Conservation (phyloP, 1,284 basidiomycete species). For the Prillingera fragicola region DNA sequence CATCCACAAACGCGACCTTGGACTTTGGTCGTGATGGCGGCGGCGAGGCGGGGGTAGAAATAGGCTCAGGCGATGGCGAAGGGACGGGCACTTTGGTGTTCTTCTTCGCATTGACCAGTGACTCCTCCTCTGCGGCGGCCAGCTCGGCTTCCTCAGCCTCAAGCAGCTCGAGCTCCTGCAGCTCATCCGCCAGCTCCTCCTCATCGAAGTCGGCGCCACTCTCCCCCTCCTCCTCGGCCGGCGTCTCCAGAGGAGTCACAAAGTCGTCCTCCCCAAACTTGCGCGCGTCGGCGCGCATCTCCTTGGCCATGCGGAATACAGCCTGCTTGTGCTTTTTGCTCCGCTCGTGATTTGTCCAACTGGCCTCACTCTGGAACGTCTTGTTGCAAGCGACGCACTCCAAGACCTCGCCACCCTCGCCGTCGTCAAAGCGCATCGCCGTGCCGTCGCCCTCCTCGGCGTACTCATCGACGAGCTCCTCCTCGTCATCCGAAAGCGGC, state of each 20-base stretch:
- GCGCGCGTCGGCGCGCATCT: conserved; percentile 49
- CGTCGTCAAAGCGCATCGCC: conserved; percentile 32
- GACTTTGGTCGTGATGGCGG: conserved; percentile 5
- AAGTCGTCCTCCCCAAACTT: conserved; percentile 16
- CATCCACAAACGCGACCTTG: not conserved
- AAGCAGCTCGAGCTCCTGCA: conserved; percentile 5
- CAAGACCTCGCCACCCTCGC: conserved; percentile 51
- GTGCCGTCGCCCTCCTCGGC: conserved; percentile 32
- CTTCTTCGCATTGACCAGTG: conserved; percentile 14
- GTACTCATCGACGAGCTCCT: conserved; percentile 45
- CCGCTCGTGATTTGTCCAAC: conserved; percentile 93
- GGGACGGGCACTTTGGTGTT: conserved; percentile 11
- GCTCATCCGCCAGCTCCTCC: conserved; percentile 23
- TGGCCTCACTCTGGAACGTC: conserved; percentile 82
- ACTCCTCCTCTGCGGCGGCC: conserved; percentile 8
- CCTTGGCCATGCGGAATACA: conserved; percentile 71
- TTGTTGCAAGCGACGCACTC: conserved; percentile 97
- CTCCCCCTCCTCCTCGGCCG: conserved; percentile 22
- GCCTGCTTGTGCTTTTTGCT: conserved; percentile 93
- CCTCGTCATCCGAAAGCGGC: conserved; percentile 60
- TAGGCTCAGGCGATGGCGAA: no score
- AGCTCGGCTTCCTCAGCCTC: conserved; percentile 14
- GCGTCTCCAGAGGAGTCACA: conserved; percentile 10
- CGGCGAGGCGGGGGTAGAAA: no score
- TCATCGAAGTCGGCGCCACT: conserved; percentile 6